Evolutionary conservation across 1,284 basidiomycete species (phyloP).

Genomic region (Amylostereum chailletii): DNA sequence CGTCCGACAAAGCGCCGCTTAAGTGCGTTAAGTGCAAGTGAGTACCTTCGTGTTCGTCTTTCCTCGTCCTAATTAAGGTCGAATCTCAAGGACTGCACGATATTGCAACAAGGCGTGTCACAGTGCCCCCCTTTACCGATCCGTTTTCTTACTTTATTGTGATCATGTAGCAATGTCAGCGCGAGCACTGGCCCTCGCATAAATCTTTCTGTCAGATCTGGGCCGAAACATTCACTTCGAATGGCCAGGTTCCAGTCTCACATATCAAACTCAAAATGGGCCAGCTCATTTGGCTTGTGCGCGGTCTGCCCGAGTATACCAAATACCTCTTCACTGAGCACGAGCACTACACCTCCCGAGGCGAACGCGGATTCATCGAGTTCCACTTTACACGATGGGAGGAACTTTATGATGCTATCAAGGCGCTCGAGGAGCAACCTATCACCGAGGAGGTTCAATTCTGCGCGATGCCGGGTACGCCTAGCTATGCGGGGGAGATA

Average conservation of each 20-base stretch:
- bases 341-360: constrained; percentile 5
- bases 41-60: background rate
- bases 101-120: constrained; percentile 7
- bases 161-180: constrained; percentile 8
- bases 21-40: constrained; percentile 15
- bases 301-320: constrained; percentile 12
- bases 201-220: constrained; percentile 14
- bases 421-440: constrained; percentile 7
- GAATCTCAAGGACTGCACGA: too few species aligned
- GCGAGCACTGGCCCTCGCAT: constrained; percentile 12
- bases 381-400: constrained; percentile 13
- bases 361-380: constrained; percentile 13
- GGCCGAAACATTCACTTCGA: constrained; percentile 10
- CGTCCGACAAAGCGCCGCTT: constrained; percentile 10
- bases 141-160: background rate
- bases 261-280: constrained; percentile 15
- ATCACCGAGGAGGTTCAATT: constrained; percentile 3
- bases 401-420: constrained; percentile 10
- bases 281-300: constrained; percentile 14
- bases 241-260: constrained; percentile 8
- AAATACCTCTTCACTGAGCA: constrained; percentile 11
- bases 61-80: too few species aligned
- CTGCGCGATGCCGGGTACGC: constrained; percentile 11
- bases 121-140: constrained; percentile 1
- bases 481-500: constrained; percentile 4